Evolutionary conservation across 768 basidiomycete species (phyloP).

Genomic region (Lactarius quietus): DNA sequence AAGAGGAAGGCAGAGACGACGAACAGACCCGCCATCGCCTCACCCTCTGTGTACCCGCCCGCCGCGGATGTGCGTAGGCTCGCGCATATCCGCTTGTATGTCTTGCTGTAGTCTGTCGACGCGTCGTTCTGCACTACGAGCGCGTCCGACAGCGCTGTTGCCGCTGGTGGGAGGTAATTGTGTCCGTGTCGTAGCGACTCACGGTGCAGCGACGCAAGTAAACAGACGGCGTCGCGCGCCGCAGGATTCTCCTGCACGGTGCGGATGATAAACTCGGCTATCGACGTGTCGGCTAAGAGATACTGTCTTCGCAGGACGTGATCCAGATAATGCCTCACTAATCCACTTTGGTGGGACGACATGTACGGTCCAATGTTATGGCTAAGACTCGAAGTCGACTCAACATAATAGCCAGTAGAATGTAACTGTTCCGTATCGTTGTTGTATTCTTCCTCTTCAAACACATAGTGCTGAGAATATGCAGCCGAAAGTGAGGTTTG

Average conservation of each 20-base stretch:
- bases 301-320: conserved; percentile 68
- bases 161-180: background rate
- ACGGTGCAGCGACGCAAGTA: conserved; percentile 60
- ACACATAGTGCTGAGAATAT: conserved; percentile 23
- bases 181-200: conserved; percentile 30
- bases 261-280: conserved; percentile 46
- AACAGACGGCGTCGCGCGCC: conserved; percentile 55
- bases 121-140: conserved; percentile 4
- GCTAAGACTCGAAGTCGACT: conserved; percentile 22
- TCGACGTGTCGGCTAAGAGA: conserved; percentile 53
- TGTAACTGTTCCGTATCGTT: conserved; percentile 15
- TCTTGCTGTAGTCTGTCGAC: conserved; percentile 19
- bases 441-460: conserved; percentile 24
- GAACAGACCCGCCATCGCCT: conserved; percentile 76
- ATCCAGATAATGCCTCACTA: conserved; percentile 50
- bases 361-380: conserved; percentile 27
- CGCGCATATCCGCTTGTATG: conserved; percentile 28
- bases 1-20: conserved; percentile 76
- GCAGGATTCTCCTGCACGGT: conserved; percentile 44
- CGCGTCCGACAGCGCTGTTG: conserved; percentile 2
- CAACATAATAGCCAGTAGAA: conserved; percentile 24
- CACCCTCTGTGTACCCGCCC: conserved; percentile 47
- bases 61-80: conserved; percentile 22
- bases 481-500: conserved; percentile 20
- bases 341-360: conserved; percentile 28